These are phyloP conservation scores for Umbelopsis vinacea DNA, from an alignment of 192 early-diverging fungal species.

Conservation along the genomic window DNA sequence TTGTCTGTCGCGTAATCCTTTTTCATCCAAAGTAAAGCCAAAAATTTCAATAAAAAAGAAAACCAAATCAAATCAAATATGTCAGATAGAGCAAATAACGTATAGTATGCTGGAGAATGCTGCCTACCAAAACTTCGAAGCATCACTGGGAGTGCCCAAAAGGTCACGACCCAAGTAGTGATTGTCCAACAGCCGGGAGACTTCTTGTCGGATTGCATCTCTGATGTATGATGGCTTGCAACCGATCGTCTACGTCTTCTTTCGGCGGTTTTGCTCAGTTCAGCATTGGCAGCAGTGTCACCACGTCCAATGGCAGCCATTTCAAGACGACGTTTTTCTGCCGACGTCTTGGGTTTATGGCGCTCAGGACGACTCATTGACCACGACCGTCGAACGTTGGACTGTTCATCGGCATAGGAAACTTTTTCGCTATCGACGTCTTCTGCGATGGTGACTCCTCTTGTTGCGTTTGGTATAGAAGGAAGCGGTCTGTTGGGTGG, in stretches of 20 bases:
- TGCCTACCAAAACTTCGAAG: constrained; percentile 28
- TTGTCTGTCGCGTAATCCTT: constrained; percentile 40
- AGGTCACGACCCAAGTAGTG: constrained; percentile 31
- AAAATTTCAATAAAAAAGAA: constrained; percentile 3
- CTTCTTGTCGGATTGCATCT: not conserved
- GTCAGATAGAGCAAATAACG: not conserved
- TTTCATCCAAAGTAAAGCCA: not conserved
- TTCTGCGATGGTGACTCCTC: constrained; percentile 2
- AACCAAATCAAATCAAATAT: not conserved
- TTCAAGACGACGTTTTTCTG: constrained; percentile 4
- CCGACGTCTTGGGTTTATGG: constrained; percentile 5
- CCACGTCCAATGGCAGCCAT: constrained; percentile 14
- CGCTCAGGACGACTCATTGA: not conserved
- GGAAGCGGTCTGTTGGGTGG: not conserved
- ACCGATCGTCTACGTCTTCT: constrained; percentile 8
- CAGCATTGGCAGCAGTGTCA: constrained; percentile 2
- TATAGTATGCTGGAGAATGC: not conserved
- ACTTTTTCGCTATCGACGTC: constrained; percentile 4
- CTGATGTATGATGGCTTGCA: not conserved
- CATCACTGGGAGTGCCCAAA: constrained; percentile 31
- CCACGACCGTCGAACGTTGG: not conserved
- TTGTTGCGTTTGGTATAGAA: not conserved
- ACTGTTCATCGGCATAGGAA: not conserved
- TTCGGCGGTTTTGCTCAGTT: not conserved
- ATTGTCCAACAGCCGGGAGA: constrained; percentile 21